Conservation (phyloP, 805 yeast genomes). For the Starmerella potacharoeniae region DNA sequence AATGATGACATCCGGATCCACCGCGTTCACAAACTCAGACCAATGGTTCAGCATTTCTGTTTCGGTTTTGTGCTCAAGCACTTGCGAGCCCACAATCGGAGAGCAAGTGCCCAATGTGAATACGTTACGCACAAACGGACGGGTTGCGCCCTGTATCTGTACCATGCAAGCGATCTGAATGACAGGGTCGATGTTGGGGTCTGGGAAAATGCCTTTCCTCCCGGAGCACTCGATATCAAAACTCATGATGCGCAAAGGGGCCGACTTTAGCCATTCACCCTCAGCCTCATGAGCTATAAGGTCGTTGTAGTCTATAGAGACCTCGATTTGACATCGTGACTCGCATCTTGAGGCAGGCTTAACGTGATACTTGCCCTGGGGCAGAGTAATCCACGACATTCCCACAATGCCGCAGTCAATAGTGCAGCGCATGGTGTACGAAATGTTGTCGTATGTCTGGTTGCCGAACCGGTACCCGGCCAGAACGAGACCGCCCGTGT, state of each 20-base stretch:
- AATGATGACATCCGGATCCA: constrained; percentile 91
- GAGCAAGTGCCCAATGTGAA: constrained; percentile 88
- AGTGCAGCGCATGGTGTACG: constrained; percentile 76
- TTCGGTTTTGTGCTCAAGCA: constrained; percentile 63
- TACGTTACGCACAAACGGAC: constrained; percentile 87
- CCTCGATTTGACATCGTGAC: constrained; percentile 81
- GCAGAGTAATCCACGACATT: constrained; percentile 94
- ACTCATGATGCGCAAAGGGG: constrained; percentile 85
- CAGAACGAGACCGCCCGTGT: background rate
- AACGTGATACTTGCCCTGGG: constrained; percentile 49
- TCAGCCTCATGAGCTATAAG: constrained; percentile 75
- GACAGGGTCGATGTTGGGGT: constrained; percentile 83
- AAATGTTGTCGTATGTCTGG: constrained; percentile 74
- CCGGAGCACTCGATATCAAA: constrained; percentile 99
- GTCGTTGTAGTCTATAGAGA: constrained; percentile 54
- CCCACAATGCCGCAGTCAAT: constrained; percentile 83
- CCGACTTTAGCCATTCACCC: constrained; percentile 86
- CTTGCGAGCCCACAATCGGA: constrained; percentile 87
- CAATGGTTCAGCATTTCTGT: constrained; percentile 73
- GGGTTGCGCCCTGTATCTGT: constrained; percentile 64
- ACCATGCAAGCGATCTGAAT: constrained; percentile 97
- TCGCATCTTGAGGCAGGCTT: constrained; percentile 24
- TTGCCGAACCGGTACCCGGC: constrained; percentile 11
- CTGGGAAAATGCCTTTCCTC: constrained; percentile 92
- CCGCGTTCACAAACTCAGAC: constrained; percentile 72